Evolutionary conservation across 306 rosid species (phyloP).

Genomic region (Acmispon strigosus): DNA sequence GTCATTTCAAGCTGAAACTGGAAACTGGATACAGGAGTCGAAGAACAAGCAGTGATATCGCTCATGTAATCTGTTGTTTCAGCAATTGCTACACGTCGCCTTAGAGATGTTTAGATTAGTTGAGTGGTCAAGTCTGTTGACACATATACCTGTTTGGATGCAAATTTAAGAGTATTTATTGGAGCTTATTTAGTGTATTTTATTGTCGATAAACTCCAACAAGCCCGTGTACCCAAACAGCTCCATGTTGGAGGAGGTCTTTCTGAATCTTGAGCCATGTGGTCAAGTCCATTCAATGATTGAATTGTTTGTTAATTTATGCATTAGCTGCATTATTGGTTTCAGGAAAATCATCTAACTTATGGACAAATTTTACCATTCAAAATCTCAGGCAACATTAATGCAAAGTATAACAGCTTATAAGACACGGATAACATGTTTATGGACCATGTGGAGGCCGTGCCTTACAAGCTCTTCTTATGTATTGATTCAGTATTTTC

Average conservation of each 20-base stretch:
- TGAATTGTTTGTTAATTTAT: background rate
- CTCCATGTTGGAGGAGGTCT: background rate
- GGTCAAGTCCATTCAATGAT: background rate
- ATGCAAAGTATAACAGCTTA: background rate
- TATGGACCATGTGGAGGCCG: background rate
- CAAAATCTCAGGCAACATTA: background rate
- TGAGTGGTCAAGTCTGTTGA: slow-evolving; percentile 1
- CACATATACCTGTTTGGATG: too few relatives aligned
- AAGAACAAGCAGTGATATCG: background rate
- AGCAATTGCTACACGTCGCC: background rate
- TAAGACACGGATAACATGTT: background rate
- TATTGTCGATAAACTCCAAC: too few relatives aligned
- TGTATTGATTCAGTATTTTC: background rate
- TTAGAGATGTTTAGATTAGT: background rate
- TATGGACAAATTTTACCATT: too few relatives aligned
- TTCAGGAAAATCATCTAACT: background rate
- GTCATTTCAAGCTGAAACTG: background rate
- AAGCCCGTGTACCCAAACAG: too few relatives aligned
- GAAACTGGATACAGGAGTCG: background rate
- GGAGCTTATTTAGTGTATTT: too few relatives aligned
- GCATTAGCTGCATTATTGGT: background rate
- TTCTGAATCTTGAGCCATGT: background rate
- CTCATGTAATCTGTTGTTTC: background rate
- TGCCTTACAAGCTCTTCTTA: background rate
- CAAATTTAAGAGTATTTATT: too few relatives aligned